These are phyloP conservation scores for Globisporangium rhizosaccharum DNA, from an alignment of 352 stramenopile genomes.

Conservation along the genomic window DNA sequence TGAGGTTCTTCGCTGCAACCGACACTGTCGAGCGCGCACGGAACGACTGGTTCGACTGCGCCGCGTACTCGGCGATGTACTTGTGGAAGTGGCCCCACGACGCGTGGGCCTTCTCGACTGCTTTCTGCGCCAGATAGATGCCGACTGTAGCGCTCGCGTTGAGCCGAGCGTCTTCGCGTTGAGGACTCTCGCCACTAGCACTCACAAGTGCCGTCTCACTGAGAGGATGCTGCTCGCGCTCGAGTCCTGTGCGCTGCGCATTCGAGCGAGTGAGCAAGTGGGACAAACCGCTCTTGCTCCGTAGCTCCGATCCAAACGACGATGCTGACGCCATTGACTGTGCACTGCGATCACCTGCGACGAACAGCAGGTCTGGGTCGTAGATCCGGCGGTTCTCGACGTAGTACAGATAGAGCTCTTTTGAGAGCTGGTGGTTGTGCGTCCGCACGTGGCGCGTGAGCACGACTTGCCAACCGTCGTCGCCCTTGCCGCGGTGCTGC, in stretches of 20 bases:
- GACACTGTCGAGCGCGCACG: slow-evolving; percentile 73
- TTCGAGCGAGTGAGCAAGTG: slow-evolving; percentile 9
- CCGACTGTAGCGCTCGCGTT: not conserved
- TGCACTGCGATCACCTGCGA: not conserved
- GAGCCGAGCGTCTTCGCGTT: too few species aligned
- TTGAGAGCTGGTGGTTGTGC: slow-evolving; percentile 73
- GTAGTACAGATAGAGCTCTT: slow-evolving; percentile 73
- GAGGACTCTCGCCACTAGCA: not conserved
- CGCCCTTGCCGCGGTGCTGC: slow-evolving; percentile 33
- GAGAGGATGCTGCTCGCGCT: not conserved
- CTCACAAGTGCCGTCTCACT: not conserved
- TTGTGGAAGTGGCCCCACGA: slow-evolving; percentile 63
- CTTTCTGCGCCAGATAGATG: slow-evolving; percentile 20
- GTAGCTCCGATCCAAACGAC: not conserved
- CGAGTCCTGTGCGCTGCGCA: not conserved
- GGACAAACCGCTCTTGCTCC: slow-evolving; percentile 2
- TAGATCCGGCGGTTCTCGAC: slow-evolving; percentile 75
- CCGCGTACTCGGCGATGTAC: slow-evolving; percentile 47
- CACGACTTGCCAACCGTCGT: slow-evolving; percentile 57
- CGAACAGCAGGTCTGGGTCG: slow-evolving; percentile 54
- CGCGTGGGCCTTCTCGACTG: slow-evolving; percentile 37
- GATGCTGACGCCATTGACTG: too few species aligned
- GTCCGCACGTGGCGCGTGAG: slow-evolving; percentile 67
- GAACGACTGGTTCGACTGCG: slow-evolving; percentile 59
- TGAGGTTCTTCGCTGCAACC: slow-evolving; percentile 49